These are phyloP conservation scores for Neofusicoccum sp. DNA, from an alignment of 2,329 filamentous ascomycete species.

Conservation along the genomic window DNA sequence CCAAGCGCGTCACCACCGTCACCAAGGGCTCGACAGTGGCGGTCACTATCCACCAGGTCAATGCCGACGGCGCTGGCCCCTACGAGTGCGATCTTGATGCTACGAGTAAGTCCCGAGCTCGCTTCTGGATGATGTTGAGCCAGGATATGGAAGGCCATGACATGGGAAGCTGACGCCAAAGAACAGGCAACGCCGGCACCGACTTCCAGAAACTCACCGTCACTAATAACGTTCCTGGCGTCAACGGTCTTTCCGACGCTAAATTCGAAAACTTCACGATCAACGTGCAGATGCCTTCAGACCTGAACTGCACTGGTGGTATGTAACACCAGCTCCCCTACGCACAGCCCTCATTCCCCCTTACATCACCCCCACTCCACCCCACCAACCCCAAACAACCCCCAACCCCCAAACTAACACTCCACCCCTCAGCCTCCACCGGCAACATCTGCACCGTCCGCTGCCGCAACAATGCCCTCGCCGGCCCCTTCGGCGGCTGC, in stretches of 20 bases:
- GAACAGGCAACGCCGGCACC: constrained; percentile 34
- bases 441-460: constrained; percentile 60
- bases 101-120: constrained; percentile 38
- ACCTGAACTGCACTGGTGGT: constrained; percentile 23
- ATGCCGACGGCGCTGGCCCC: constrained; percentile 55
- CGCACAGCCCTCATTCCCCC: background rate
- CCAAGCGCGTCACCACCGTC: constrained; percentile 31
- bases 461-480: constrained; percentile 58
- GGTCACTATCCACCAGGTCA: constrained; percentile 52
- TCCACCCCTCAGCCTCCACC: constrained; percentile 37
- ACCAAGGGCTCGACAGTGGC: constrained; percentile 27
- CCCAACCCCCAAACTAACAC: constrained; percentile 18
- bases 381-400: background rate
- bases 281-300: constrained; percentile 52
- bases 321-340: background rate
- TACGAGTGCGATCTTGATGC: constrained; percentile 31
- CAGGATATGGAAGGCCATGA: background rate
- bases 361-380: constrained; percentile 16
- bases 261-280: constrained; percentile 59
- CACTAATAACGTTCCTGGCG: constrained; percentile 59
- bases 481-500: constrained; percentile 59
- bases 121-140: too few relatives aligned
- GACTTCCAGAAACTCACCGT: constrained; percentile 53
- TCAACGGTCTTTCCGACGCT: constrained; percentile 57
- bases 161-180: constrained; percentile 12